These are phyloP conservation scores for Epichloe uncinata DNA, from an alignment of 2,329 filamentous ascomycete species.

Conservation along the genomic window DNA sequence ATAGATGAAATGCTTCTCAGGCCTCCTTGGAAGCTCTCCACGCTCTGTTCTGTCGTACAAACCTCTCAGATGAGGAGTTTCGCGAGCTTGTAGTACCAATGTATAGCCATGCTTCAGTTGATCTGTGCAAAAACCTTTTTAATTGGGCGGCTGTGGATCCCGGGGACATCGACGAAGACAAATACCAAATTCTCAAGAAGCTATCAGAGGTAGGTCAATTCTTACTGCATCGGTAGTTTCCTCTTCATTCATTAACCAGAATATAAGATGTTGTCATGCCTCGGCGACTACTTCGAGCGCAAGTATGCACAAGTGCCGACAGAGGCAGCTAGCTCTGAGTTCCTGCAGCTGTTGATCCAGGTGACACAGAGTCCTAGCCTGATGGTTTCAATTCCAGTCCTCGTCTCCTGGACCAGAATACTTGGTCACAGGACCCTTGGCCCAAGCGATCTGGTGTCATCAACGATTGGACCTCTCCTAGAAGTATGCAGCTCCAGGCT, in stretches of 20 bases:
- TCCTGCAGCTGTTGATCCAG: conserved; percentile 66
- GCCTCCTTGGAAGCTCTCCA: conserved; percentile 74
- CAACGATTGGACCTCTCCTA: conserved; percentile 60
- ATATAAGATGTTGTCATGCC: conserved; percentile 62
- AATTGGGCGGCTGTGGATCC: conserved; percentile 70
- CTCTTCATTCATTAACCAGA: conserved; percentile 4
- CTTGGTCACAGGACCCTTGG: conserved; percentile 60
- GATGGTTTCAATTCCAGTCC: conserved; percentile 81
- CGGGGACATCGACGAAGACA: conserved; percentile 77
- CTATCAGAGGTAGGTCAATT: conserved; percentile 61
- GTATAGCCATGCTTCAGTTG: conserved; percentile 58
- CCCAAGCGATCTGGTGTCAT: conserved; percentile 44
- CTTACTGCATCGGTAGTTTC: background rate
- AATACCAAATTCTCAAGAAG: conserved; percentile 87
- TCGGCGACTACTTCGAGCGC: conserved; percentile 73
- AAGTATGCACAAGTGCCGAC: conserved; percentile 54
- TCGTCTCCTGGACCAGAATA: conserved; percentile 81
- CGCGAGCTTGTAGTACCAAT: conserved; percentile 64
- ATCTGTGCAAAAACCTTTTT: conserved; percentile 59
- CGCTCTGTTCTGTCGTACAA: conserved; percentile 62
- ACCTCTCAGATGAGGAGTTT: conserved; percentile 68
- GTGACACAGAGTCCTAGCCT: conserved; percentile 79
- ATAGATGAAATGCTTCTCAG: conserved; percentile 25
- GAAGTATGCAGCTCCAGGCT: conserved; percentile 74
- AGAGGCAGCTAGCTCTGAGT: conserved; percentile 53